Percentiles rank a stretch among this genome's conserved stretches.
Evolutionary conservation across 345 rosid genomes (phyloP).

Genomic region (Pugionium cornutum): DNA sequence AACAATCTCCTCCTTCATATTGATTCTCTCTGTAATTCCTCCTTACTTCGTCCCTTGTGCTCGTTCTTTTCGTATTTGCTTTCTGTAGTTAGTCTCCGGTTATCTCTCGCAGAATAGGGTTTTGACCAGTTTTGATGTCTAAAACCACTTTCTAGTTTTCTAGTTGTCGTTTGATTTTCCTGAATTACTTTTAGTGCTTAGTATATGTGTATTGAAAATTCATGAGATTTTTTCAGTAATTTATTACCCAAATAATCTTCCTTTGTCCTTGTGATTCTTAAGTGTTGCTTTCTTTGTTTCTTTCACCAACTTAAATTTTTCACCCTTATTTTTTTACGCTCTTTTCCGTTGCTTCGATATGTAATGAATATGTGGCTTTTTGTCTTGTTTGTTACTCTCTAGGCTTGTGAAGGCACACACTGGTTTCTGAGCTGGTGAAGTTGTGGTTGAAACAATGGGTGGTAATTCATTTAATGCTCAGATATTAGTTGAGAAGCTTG

Average conservation of each 20-base stretch:
- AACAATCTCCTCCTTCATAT: constrained; percentile 12
- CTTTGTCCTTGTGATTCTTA: neutral
- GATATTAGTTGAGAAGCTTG: constrained; percentile 86
- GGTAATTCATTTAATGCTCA: constrained; percentile 88
- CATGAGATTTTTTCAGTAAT: neutral
- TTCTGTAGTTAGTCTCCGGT: constrained; percentile 20
- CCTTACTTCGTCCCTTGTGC: neutral
- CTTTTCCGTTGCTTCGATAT: neutral
- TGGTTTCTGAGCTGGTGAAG: constrained; percentile 25
- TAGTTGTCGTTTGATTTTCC: constrained; percentile 6
- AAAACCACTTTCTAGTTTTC: neutral
- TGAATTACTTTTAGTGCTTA: constrained; percentile 3
- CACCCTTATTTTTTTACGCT: neutral
- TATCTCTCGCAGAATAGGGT: constrained; percentile 18
- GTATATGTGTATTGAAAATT: constrained; percentile 2
- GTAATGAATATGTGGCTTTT: constrained; percentile 10
- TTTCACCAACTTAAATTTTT: neutral
- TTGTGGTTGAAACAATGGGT: constrained; percentile 54
- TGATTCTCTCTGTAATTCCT: constrained; percentile 23
- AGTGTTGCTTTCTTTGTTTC: neutral
- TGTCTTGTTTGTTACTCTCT: constrained; percentile 35
- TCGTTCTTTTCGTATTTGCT: constrained; percentile 22
- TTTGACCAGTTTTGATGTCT: constrained; percentile 17
- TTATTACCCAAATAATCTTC: neutral
- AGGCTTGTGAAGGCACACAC: constrained; percentile 27